Evolutionary conservation across 1,139 yeast genomes (phyloP).

Genomic region (Hansenula lynferdii): DNA sequence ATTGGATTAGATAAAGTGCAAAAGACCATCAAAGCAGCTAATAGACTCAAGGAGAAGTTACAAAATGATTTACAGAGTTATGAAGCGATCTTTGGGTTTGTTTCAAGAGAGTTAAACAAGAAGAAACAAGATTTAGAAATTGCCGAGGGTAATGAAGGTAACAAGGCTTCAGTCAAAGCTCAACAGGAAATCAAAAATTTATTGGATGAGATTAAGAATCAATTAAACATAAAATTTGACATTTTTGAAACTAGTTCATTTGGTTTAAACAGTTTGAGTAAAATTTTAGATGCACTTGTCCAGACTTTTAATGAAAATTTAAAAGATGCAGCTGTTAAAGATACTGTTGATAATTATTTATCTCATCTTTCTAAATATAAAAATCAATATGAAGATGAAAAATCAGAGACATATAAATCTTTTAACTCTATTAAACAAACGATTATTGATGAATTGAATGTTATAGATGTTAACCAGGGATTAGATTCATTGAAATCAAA

Average conservation of each 20-base stretch:
- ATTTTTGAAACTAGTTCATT: conserved; percentile 17
- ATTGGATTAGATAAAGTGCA: conserved; percentile 19
- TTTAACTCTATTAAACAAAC: conserved; percentile 17
- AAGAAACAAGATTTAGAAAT: conserved; percentile 10
- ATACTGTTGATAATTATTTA: conserved; percentile 22
- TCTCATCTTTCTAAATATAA: conserved; percentile 8
- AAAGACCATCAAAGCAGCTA: conserved; percentile 23
- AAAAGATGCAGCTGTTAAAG: conserved; percentile 32
- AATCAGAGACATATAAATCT: conserved; percentile 1
- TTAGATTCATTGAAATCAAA: not conserved
- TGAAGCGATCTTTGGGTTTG: conserved; percentile 10
- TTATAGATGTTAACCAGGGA: conserved; percentile 9
- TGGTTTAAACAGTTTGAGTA: conserved; percentile 21
- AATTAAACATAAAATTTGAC: conserved; percentile 17
- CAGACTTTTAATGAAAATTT: conserved; percentile 26
- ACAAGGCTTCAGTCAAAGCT: conserved; percentile 4
- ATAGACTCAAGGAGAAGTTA: conserved; percentile 21
- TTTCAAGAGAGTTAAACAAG: conserved; percentile 14
- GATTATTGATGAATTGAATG: conserved; percentile 2
- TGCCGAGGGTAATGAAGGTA: conserved; percentile 6
- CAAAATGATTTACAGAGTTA: conserved; percentile 19
- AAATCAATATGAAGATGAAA: not conserved
- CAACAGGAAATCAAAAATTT: conserved; percentile 16
- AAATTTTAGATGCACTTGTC: conserved; percentile 24
- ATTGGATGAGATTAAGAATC: conserved; percentile 11